A percentile compares a stretch with the other conserved stretches of the same genome.
Evolutionary conservation across 2,329 filamentous ascomycete genomes (phyloP).

Genomic region (Ophiosphaerella narmari): DNA sequence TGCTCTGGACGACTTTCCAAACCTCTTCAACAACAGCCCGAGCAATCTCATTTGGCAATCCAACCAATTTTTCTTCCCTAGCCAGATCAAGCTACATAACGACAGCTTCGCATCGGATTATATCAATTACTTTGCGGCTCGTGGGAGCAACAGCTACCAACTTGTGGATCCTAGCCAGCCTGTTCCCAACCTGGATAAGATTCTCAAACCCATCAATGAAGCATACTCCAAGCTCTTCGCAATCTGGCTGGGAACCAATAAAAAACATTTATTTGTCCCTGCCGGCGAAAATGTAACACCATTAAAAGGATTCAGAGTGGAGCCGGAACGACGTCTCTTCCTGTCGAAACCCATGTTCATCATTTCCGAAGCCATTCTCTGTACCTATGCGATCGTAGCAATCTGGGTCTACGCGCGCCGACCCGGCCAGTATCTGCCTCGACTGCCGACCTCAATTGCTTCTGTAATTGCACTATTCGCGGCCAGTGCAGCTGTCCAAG

Average conservation of each 20-base stretch:
- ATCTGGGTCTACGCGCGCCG: slow-evolving; percentile 50
- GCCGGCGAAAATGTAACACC: not conserved
- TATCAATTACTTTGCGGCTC: slow-evolving; percentile 54
- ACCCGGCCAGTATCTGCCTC: slow-evolving; percentile 52
- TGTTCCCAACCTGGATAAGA: slow-evolving; percentile 37
- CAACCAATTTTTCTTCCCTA: slow-evolving; percentile 26
- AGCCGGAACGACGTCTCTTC: slow-evolving; percentile 53
- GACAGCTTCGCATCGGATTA: slow-evolving; percentile 52
- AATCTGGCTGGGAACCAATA: slow-evolving; percentile 51
- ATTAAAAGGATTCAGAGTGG: slow-evolving; percentile 16
- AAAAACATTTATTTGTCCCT: slow-evolving; percentile 44
- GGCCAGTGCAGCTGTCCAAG: slow-evolving; percentile 51
- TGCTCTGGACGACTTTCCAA: not conserved
- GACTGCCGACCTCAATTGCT: slow-evolving; percentile 58
- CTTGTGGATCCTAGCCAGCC: slow-evolving; percentile 45
- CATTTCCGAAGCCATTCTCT: slow-evolving; percentile 52
- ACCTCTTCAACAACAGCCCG: slow-evolving; percentile 28
- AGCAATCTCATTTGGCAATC: slow-evolving; percentile 31
- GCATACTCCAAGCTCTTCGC: slow-evolving; percentile 51
- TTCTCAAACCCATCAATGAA: slow-evolving; percentile 23
- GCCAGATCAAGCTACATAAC: slow-evolving; percentile 52
- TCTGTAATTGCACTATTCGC: slow-evolving; percentile 56
- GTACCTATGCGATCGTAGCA: slow-evolving; percentile 51
- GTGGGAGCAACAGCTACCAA: slow-evolving; percentile 28
- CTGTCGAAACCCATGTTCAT: slow-evolving; percentile 54